Evolutionary conservation across 2,329 filamentous ascomycete genomes (phyloP).

Genomic region (Coniochaeta sp.): DNA sequence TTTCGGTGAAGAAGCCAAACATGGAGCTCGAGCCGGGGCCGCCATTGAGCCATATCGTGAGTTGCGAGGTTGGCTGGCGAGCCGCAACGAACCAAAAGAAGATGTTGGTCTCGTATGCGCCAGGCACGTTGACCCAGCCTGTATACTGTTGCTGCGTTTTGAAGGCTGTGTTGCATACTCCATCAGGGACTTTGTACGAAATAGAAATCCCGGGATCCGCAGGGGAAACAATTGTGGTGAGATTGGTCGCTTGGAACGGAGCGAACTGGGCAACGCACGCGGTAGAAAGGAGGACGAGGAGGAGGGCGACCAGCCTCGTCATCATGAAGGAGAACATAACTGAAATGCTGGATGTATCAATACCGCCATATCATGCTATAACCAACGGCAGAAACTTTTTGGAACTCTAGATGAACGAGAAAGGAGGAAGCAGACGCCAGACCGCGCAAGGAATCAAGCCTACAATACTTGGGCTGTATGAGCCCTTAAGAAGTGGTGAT

Average conservation of each 20-base stretch:
- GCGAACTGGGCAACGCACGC: background rate
- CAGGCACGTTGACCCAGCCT: constrained; percentile 60
- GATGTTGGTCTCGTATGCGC: constrained; percentile 41
- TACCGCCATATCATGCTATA: constrained; percentile 1
- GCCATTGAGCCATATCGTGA: constrained; percentile 60
- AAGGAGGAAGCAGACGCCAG: background rate
- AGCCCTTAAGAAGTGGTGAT: background rate
- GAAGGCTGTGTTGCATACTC: constrained; percentile 60
- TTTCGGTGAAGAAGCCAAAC: constrained; percentile 56
- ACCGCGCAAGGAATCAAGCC: background rate
- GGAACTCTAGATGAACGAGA: background rate
- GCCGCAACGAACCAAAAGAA: constrained; percentile 46
- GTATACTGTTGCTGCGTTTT: constrained; percentile 60
- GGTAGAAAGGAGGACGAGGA: background rate
- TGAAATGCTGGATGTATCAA: background rate
- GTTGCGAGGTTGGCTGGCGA: constrained; percentile 31
- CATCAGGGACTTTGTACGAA: constrained; percentile 55
- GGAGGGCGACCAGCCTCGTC: background rate
- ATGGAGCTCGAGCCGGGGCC: constrained; percentile 60
- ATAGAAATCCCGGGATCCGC: constrained; percentile 58
- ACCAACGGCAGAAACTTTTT: background rate
- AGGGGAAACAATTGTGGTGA: constrained; percentile 54
- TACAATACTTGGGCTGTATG: too few species aligned
- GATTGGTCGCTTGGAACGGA: constrained; percentile 20
- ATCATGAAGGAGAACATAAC: background rate